Evolutionary conservation across 805 yeast genomes (phyloP).

Genomic region (Wickerhamiella nectarea): DNA sequence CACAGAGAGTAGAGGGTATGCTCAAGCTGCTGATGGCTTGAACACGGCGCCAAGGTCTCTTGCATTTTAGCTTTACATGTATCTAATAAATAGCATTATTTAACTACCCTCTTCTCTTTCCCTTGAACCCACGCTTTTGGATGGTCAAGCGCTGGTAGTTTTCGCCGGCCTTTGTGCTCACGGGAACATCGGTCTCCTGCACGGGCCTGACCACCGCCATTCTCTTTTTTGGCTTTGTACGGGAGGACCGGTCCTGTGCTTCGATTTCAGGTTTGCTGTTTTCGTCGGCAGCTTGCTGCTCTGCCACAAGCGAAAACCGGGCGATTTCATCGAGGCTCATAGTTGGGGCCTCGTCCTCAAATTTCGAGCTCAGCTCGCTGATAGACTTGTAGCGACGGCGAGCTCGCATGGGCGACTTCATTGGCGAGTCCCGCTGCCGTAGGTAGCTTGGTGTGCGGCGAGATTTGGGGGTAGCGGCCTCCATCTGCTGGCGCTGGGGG

Average conservation of each 20-base stretch:
- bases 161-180: constrained; percentile 4
- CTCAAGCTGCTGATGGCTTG: constrained; percentile 56
- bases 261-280: constrained; percentile 18
- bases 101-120: constrained; percentile 13
- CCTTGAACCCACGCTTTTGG: constrained; percentile 13
- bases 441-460: constrained; percentile 12
- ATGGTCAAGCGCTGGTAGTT: constrained; percentile 11
- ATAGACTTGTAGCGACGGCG: constrained; percentile 3
- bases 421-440: constrained; percentile 3
- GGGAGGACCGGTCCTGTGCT: constrained; percentile 24
- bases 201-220: constrained; percentile 18
- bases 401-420: constrained; percentile 3
- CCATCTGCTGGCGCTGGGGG: constrained; percentile 7
- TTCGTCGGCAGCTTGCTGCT: constrained; percentile 7
- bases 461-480: constrained; percentile 9
- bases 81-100: neutral
- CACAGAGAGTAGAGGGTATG: constrained; percentile 87
- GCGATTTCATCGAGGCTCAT: constrained; percentile 14
- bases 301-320: constrained; percentile 1
- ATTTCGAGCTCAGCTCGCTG: neutral
- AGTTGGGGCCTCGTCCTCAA: constrained; percentile 17
- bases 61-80: no score
- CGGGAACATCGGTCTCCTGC: constrained; percentile 9
- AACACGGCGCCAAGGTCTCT: no score
- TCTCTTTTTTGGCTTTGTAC: constrained; percentile 25